Evolutionary conservation across 305 asterid species (phyloP).

Genomic region (Rubia occidens): DNA sequence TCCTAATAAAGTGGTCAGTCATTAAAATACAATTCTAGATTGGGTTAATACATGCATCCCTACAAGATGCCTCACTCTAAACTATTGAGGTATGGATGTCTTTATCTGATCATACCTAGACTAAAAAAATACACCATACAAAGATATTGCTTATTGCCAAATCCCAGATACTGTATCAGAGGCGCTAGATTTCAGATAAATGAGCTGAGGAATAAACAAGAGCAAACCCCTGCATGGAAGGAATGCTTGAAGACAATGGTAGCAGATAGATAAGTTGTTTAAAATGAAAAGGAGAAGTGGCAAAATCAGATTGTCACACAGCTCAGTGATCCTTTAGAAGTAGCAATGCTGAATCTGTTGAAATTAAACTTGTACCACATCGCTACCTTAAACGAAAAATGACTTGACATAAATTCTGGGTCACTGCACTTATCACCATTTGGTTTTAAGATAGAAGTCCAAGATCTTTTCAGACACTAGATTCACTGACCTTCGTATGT

Average conservation of each 20-base stretch:
- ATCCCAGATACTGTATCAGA: not conserved
- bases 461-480: not conserved
- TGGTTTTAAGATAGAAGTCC: not conserved
- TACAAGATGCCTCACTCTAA: not conserved
- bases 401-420: not conserved
- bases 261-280: not conserved
- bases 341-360: not conserved
- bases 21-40: not conserved
- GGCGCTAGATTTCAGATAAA: not conserved
- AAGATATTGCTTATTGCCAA: not conserved
- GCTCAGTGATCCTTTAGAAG: not conserved
- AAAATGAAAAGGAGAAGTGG: not conserved
- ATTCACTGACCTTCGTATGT: not conserved
- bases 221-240: not conserved
- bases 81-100: not conserved
- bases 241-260: not conserved
- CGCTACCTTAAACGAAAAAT: not conserved
- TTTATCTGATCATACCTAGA: not conserved
- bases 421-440: not conserved
- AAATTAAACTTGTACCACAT: not conserved
- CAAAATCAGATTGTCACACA: not conserved
- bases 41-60: not conserved
- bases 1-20: not conserved
- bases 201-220: not conserved
- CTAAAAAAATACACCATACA: not conserved